Evolutionary conservation across 805 yeast species (phyloP).

Genomic region (Hanseniaspora singularis): DNA sequence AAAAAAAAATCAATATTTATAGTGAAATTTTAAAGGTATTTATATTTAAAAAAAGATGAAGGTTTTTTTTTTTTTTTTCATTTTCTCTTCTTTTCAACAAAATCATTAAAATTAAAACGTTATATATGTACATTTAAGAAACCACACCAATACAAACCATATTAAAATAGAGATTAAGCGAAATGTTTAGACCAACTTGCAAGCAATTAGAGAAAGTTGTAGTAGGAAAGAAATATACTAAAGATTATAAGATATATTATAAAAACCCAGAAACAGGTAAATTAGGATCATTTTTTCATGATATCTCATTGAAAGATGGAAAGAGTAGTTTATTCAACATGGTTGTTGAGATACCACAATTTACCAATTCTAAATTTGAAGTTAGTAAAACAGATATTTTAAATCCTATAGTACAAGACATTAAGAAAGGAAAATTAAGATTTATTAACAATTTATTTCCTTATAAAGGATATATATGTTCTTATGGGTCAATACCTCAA

Average conservation of each 20-base stretch:
- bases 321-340: slow-evolving; percentile 27
- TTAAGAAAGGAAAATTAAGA: slow-evolving; percentile 92
- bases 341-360: slow-evolving; percentile 96
- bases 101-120: too few relatives aligned
- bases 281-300: slow-evolving; percentile 45
- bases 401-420: slow-evolving; percentile 94
- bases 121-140: too few relatives aligned
- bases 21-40: too few relatives aligned
- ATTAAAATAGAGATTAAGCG: neutral
- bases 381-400: slow-evolving; percentile 70
- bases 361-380: slow-evolving; percentile 96
- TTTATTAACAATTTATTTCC: slow-evolving; percentile 97
- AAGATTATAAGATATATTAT: slow-evolving; percentile 27
- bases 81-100: too few relatives aligned
- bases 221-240: slow-evolving; percentile 23
- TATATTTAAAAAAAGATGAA: too few relatives aligned
- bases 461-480: slow-evolving; percentile 95
- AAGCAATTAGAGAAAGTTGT: slow-evolving; percentile 1
- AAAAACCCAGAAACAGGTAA: slow-evolving; percentile 27
- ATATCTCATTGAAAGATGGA: slow-evolving; percentile 34
- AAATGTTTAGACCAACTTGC: slow-evolving; percentile 2
- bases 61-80: too few relatives aligned
- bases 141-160: too few relatives aligned
- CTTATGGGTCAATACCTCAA: slow-evolving; percentile 98
- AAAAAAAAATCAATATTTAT: too few relatives aligned